Evolutionary conservation across 192 early-diverging fungal genomes (phyloP).

Genomic region (Linnemannia exigua): DNA sequence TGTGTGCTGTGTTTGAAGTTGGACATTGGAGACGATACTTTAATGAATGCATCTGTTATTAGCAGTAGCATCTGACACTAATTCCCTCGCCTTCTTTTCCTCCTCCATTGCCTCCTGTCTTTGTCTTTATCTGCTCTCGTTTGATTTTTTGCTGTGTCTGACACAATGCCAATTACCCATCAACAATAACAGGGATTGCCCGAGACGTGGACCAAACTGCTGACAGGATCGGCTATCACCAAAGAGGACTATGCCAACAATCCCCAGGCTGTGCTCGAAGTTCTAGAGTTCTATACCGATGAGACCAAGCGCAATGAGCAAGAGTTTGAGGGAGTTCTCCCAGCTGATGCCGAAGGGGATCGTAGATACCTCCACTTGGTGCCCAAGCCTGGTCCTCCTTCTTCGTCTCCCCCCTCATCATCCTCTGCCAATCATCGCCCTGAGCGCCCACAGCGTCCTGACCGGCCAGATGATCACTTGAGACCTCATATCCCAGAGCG

Average conservation of each 20-base stretch:
- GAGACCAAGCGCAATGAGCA: slow-evolving; percentile 72
- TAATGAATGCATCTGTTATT: slow-evolving; percentile 11
- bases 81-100: neutral
- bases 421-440: slow-evolving; percentile 32
- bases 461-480: slow-evolving; percentile 52
- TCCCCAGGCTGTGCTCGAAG: slow-evolving; percentile 98
- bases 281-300: slow-evolving; percentile 99
- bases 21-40: neutral
- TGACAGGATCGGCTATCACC: slow-evolving; percentile 95
- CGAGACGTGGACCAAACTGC: slow-evolving; percentile 93
- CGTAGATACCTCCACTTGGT: slow-evolving; percentile 59
- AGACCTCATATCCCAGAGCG: slow-evolving; percentile 56
- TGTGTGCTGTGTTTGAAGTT: neutral
- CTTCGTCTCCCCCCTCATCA: slow-evolving; percentile 22
- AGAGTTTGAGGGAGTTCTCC: slow-evolving; percentile 61
- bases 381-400: slow-evolving; percentile 59
- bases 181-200: slow-evolving; percentile 81
- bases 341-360: slow-evolving; percentile 58
- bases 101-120: neutral
- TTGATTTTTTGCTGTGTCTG: neutral
- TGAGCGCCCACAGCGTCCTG: slow-evolving; percentile 50
- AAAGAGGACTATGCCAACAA: slow-evolving; percentile 98
- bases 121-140: neutral
- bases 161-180: neutral
- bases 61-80: neutral